phyloP scores from a whole-genome alignment of 345 rosid species.

The Acer yangbiense region DNA sequence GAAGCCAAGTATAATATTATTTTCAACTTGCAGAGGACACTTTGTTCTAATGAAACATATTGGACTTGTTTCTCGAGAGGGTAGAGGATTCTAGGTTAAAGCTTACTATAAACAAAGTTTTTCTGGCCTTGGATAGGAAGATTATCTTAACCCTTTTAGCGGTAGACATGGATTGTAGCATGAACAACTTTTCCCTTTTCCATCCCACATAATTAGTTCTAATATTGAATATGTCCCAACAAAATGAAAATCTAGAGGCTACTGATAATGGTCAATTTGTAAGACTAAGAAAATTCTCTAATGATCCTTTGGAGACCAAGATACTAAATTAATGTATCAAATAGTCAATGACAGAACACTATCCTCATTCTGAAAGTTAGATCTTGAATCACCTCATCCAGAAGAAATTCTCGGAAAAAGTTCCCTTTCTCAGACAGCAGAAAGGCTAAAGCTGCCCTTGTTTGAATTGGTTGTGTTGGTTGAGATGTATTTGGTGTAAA shows the following conservation, averaged over 20 bases:
- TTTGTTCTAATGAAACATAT: neutral
- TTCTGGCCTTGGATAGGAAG: neutral
- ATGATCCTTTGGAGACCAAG: neutral
- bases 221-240: neutral
- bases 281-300: neutral
- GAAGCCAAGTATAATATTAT: neutral
- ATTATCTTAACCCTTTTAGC: neutral
- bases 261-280: neutral
- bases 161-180: neutral
- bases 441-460: slow-evolving; percentile 88
- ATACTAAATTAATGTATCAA: neutral
- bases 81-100: neutral
- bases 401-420: slow-evolving; percentile 89
- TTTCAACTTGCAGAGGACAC: neutral
- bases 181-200: neutral
- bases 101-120: neutral
- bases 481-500: slow-evolving; percentile 45
- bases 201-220: neutral
- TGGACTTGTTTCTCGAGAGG: neutral
- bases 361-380: slow-evolving; percentile 5
- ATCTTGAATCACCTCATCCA: slow-evolving; percentile 75
- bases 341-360: slow-evolving; percentile 9
- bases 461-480: slow-evolving; percentile 61
- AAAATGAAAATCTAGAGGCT: neutral
- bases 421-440: slow-evolving; percentile 87